A percentile compares a stretch with the other conserved stretches of the same genome.
phyloP scores from a whole-genome alignment of 2,329 filamentous ascomycete species.

The Cladophialophora psammophila region DNA sequence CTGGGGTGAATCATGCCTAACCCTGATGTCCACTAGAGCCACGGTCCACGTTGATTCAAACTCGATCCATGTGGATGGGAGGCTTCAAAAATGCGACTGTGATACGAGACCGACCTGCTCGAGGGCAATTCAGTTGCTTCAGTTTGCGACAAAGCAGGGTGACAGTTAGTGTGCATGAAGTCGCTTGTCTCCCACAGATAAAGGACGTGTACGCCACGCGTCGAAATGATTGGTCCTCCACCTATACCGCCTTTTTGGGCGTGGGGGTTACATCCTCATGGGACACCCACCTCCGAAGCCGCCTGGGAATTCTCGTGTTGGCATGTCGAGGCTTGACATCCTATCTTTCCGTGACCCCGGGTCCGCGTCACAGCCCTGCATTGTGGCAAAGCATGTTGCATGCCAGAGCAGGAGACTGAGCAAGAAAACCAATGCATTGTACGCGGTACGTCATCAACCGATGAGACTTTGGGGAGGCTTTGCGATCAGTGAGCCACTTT shows the following conservation, averaged over 20 bases:
- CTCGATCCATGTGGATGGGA: not conserved
- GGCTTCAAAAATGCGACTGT: not conserved
- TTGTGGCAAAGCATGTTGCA: not conserved
- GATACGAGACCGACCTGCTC: conserved; percentile 10
- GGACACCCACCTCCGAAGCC: conserved; percentile 4
- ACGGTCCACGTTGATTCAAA: not conserved
- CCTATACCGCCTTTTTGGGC: conserved; percentile 24
- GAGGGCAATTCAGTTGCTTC: not conserved
- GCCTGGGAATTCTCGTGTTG: not conserved
- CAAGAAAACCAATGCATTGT: not conserved
- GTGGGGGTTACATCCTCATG: conserved; percentile 9
- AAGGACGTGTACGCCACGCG: conserved; percentile 9
- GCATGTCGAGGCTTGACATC: not conserved
- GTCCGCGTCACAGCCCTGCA: not conserved
- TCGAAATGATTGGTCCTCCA: conserved; percentile 10
- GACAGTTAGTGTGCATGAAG: conserved; percentile 5
- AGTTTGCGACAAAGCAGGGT: conserved; percentile 1
- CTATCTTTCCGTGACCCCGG: conserved; percentile 6
- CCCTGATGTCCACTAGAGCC: not conserved
- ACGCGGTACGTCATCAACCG: not conserved
- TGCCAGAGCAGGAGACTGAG: not conserved
- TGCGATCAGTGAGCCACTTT: not conserved
- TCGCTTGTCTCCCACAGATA: conserved; percentile 13
- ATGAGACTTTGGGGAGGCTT: not conserved
- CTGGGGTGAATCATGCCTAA: not conserved